Conservation (phyloP, 805 yeast genomes). For the Jamesozyma hellenica region DNA sequence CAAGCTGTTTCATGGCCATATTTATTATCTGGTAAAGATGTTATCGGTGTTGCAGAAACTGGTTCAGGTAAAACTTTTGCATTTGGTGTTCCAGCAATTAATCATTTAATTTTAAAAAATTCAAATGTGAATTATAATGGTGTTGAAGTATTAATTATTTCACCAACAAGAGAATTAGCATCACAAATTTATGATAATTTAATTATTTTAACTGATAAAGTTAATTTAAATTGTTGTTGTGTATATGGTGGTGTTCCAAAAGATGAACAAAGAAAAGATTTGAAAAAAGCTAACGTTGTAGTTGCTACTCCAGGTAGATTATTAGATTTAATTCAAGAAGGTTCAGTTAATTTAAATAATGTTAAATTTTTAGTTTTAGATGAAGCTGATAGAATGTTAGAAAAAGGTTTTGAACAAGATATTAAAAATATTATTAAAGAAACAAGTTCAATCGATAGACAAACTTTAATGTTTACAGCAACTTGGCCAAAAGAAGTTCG, state of each 20-base stretch:
- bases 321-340: constrained; percentile 82
- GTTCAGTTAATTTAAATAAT: constrained; percentile 56
- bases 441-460: constrained; percentile 48
- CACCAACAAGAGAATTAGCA: constrained; percentile 97
- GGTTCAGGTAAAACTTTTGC: constrained; percentile 98
- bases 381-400: constrained; percentile 98
- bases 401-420: constrained; percentile 96
- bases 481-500: constrained; percentile 99
- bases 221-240: constrained; percentile 64
- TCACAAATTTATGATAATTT: constrained; percentile 85
- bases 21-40: constrained; percentile 66
- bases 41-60: constrained; percentile 95
- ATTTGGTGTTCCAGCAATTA: constrained; percentile 93
- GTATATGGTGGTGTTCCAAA: constrained; percentile 97
- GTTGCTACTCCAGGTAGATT: constrained; percentile 98
- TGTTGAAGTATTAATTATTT: constrained; percentile 69
- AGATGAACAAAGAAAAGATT: constrained; percentile 70
- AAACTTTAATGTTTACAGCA: constrained; percentile 98
- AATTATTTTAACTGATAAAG: constrained; percentile 47
- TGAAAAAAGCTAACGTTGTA: constrained; percentile 63
- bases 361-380: constrained; percentile 80
- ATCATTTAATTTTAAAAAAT: constrained; percentile 40
- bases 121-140: constrained; percentile 31
- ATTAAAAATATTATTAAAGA: constrained; percentile 70
- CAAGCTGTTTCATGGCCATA: constrained; percentile 95